phyloP scores from a whole-genome alignment of 305 asterid species.

The Caryopteris hybrid region DNA sequence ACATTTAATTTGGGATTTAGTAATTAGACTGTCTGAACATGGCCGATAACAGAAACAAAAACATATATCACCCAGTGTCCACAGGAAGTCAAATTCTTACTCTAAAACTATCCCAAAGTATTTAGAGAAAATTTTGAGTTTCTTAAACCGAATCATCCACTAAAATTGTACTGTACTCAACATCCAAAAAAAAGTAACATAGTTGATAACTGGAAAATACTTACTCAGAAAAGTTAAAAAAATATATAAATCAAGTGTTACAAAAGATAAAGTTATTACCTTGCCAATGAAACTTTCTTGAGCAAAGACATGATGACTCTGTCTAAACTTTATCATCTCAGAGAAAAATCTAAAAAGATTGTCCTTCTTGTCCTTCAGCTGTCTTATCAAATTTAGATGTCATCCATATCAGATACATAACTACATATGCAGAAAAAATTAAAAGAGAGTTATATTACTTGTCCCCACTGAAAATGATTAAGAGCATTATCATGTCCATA shows the following conservation, averaged over 20 bases:
- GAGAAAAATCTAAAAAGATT: conserved; percentile 85
- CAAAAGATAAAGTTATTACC: conserved; percentile 37
- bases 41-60: too few species aligned
- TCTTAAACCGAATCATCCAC: background rate
- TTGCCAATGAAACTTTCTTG: conserved; percentile 69
- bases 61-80: too few species aligned
- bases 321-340: conserved; percentile 73
- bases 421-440: background rate
- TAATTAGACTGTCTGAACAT: background rate
- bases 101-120: background rate
- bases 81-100: background rate
- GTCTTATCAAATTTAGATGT: conserved; percentile 27
- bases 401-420: background rate
- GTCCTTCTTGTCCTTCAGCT: conserved; percentile 76
- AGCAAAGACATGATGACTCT: conserved; percentile 46
- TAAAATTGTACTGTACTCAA: background rate
- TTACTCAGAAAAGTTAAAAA: background rate
- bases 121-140: background rate
- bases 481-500: conserved; percentile 91
- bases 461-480: conserved; percentile 90
- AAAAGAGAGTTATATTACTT: conserved; percentile 38
- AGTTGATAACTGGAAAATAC: background rate
- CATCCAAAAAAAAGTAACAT: background rate
- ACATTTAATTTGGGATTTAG: background rate
- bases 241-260: background rate